A percentile compares a stretch with the other conserved stretches of the same genome.
These are phyloP conservation scores for Clarireedia hainanense DNA, from an alignment of 2,329 filamentous ascomycete species.

Conservation along the genomic window DNA sequence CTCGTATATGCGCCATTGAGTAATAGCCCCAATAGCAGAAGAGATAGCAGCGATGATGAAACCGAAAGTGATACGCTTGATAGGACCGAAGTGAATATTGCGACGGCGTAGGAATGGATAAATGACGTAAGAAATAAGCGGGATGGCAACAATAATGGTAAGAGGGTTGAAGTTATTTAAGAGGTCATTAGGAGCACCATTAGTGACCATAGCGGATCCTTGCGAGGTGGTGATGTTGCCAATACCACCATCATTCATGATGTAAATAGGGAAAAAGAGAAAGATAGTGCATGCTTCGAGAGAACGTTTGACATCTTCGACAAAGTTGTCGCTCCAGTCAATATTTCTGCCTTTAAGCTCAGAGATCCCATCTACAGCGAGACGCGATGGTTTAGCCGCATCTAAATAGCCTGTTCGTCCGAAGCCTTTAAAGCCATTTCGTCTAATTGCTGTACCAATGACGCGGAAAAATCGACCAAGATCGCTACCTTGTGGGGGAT, in stretches of 20 bases:
- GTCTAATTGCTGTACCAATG: conserved; percentile 34
- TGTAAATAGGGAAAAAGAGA: conserved; percentile 40
- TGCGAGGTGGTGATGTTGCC: conserved; percentile 42
- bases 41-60: conserved; percentile 57
- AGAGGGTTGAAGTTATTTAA: conserved; percentile 71
- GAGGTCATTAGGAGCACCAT: conserved; percentile 71
- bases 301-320: conserved; percentile 67
- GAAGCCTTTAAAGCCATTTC: conserved; percentile 54
- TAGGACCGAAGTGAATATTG: conserved; percentile 61
- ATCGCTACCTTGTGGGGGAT: conserved; percentile 39
- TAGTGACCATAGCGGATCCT: conserved; percentile 54
- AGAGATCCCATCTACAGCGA: conserved; percentile 44
- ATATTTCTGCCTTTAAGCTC: conserved; percentile 35
- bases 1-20: conserved; percentile 57
- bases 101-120: conserved; percentile 60
- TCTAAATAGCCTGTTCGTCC: conserved; percentile 51
- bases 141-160: conserved; percentile 66
- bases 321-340: conserved; percentile 75
- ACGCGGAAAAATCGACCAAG: conserved; percentile 37
- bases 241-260: conserved; percentile 34
- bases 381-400: conserved; percentile 56
- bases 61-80: conserved; percentile 65
- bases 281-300: conserved; percentile 64
- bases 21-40: conserved; percentile 47
- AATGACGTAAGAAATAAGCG: conserved; percentile 57